These are phyloP conservation scores for Pseudogymnoascus sp. DNA, from an alignment of 2,329 filamentous ascomycete genomes.

Conservation along the genomic window DNA sequence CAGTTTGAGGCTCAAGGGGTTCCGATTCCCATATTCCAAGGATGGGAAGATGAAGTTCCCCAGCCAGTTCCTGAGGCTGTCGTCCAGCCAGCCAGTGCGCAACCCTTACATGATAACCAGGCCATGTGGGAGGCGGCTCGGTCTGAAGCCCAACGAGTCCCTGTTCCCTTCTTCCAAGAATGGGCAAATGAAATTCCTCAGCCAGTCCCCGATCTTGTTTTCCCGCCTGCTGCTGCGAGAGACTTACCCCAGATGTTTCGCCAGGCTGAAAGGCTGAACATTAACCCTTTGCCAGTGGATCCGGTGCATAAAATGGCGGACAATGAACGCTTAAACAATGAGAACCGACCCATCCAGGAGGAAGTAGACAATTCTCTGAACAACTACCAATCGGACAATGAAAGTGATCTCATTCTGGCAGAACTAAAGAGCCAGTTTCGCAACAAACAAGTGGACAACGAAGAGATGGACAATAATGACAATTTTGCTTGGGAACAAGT, in stretches of 20 bases:
- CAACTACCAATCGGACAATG: neutral
- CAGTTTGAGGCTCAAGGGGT: neutral
- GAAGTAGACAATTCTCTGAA: neutral
- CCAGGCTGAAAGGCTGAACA: neutral
- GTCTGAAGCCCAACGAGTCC: neutral
- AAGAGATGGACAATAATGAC: conserved; percentile 12
- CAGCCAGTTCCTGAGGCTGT: neutral
- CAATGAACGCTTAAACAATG: neutral
- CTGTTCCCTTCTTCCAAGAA: neutral
- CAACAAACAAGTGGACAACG: too few relatives aligned
- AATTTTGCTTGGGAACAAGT: conserved; percentile 3
- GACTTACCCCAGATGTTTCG: neutral
- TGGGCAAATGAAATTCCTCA: neutral
- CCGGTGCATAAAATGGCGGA: neutral
- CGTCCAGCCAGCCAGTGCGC: too few relatives aligned
- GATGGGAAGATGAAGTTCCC: neutral
- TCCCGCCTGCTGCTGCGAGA: neutral
- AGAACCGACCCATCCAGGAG: neutral
- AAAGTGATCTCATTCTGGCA: neutral
- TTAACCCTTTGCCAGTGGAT: neutral
- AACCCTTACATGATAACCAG: neutral
- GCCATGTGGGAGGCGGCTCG: neutral
- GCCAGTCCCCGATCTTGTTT: neutral
- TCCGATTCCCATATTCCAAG: neutral
- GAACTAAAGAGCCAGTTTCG: neutral